phyloP scores from a whole-genome alignment of 2,329 filamentous ascomycete genomes.

The Penicillium digitatum region DNA sequence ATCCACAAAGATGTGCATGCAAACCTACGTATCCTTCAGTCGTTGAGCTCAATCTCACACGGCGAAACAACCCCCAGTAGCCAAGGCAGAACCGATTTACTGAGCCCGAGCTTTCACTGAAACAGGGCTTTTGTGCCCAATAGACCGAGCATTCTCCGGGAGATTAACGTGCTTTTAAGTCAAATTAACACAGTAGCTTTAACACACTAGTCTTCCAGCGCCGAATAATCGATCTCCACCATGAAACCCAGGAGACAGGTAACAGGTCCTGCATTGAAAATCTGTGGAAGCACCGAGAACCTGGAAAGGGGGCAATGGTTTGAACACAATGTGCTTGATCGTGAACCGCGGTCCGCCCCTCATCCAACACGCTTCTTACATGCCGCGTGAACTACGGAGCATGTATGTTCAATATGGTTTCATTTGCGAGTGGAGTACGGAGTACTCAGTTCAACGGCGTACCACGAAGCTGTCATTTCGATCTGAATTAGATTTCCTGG shows the following conservation, averaged over 20 bases:
- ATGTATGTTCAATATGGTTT: background rate
- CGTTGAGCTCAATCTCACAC: background rate
- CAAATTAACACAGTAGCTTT: background rate
- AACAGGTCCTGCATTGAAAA: constrained; percentile 2
- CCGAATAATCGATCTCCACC: background rate
- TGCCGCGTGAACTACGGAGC: background rate
- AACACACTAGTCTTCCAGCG: background rate
- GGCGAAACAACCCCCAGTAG: background rate
- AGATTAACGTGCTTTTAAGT: background rate
- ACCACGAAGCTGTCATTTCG: constrained; percentile 11
- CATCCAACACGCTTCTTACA: background rate
- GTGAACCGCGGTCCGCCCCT: constrained; percentile 12
- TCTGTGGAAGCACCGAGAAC: constrained; percentile 8
- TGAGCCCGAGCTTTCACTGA: background rate
- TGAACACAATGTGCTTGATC: constrained; percentile 3
- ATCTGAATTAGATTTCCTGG: constrained; percentile 4
- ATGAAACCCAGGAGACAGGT: constrained; percentile 10
- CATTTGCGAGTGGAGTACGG: background rate
- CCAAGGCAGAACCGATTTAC: background rate
- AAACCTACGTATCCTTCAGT: background rate
- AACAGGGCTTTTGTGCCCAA: background rate
- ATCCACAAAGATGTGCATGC: background rate
- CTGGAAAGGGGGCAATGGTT: constrained; percentile 6
- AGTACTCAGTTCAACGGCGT: background rate
- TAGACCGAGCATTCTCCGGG: background rate